Base-by-base conservation (phyloP, 352 stramenopile species). In the Vaucheria bursata region DNA sequence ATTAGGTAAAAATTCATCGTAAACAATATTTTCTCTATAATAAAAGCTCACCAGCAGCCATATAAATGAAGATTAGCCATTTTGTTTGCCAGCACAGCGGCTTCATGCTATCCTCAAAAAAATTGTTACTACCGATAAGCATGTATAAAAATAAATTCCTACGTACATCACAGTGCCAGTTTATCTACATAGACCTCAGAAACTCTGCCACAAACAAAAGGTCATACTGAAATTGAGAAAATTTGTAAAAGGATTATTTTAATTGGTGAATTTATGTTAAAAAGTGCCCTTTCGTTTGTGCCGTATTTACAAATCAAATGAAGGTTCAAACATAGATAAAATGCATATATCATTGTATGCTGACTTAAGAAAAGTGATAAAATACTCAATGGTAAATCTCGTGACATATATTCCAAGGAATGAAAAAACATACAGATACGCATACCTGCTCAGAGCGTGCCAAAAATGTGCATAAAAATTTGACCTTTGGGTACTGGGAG, bases 391-490 rank as follows among this genome's bases (percentile, higher is more conserved):
- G 39, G 12, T 12, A 50, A n/a, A n/a, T n/a, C n/a, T n/a, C n/a
- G n/a, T n/a, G n/a, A n/a, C n/a, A n/a, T n/a, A n/a, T n/a, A 50
- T 50, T 50, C 5, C 39, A 12, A 12, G 5, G 12, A 5, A 12
- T 50, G 5, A 50, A 50, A 12, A 12, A 12, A 12, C 12, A 50
- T 12, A 12, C 12, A 12, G 5, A 12, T 50, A 5, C 5, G 12
- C 65, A 45, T 12, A 72, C 65, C 65, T 72, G 32, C 89, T 95
- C 65, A 7, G 31, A 25, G 3, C 65, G 65, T 49, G 74, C 64
- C 31, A 97, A 77, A 82, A 96, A 96, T n/a, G 93, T 97, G n/a
- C 90, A 91, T 37, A 97, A 81, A 78, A 97, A 97, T 77, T 94
- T 94, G 6, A 97, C 90, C 37, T 90, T 89, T 1, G 91, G 91